Percentiles rank a stretch among this genome's conserved stretches.
Evolutionary conservation across 2,329 filamentous ascomycete species (phyloP).

Genomic region (Sphaerostilbella broomeana): DNA sequence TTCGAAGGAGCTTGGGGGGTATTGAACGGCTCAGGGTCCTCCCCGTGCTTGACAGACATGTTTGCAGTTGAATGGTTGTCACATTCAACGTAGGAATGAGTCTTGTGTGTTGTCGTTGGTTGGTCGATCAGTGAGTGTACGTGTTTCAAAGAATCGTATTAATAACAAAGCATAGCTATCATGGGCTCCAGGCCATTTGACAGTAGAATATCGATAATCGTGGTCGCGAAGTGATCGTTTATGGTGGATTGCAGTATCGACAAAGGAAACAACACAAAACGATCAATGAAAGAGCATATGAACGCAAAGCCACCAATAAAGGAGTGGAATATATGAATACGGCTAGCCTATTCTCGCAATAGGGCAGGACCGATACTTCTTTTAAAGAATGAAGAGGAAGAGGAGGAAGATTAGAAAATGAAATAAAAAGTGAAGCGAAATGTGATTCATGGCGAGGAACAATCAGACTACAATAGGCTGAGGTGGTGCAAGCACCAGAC

Average conservation of each 20-base stretch:
- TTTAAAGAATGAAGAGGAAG: background rate
- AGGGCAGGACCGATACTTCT: background rate
- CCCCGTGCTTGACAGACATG: slow-evolving; percentile 14
- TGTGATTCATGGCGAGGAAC: slow-evolving; percentile 10
- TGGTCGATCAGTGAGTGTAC: slow-evolving; percentile 1
- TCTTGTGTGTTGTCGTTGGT: slow-evolving; percentile 4
- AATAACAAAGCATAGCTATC: slow-evolving; percentile 2
- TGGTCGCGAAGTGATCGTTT: background rate
- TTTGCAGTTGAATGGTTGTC: too few relatives aligned
- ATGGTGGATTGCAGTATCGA: background rate
- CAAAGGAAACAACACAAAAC: slow-evolving; percentile 4
- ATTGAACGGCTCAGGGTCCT: slow-evolving; percentile 10
- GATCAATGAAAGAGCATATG: background rate
- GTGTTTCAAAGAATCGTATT: background rate
- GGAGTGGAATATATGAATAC: background rate
- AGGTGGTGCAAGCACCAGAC: background rate
- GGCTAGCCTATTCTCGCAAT: slow-evolving; percentile 4
- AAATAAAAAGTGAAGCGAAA: slow-evolving; percentile 1
- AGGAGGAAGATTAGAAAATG: background rate
- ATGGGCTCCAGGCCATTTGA: slow-evolving; percentile 12
- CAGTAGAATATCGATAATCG: background rate
- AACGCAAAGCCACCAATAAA: background rate
- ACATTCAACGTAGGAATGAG: too few relatives aligned
- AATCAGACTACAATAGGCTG: slow-evolving; percentile 15
- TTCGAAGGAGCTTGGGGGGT: too few relatives aligned